Base-by-base conservation (phyloP, 768 basidiomycete species). In the Leccinum variicolor region DNA sequence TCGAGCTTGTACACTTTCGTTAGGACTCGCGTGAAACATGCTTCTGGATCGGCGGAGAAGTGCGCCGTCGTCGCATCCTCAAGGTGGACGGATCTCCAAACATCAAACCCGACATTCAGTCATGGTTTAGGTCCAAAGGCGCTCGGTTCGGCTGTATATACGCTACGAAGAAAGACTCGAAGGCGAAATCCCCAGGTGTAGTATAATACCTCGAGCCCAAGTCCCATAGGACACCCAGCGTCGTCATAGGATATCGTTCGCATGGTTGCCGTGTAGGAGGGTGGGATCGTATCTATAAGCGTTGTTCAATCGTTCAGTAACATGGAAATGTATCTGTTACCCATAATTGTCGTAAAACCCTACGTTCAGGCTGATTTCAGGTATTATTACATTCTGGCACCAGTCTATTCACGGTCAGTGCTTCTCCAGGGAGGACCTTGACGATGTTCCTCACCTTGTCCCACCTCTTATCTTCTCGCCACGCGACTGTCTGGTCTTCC, bases 61-160 rank as follows among this genome's bases (percentile, higher is more conserved):
- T 70, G 59, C 50, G 57, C 61, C 45, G 17, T 41, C 21, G 77
- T 90, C 25, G 58, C 65, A 29, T 76, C 78, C 67, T 91, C 58
- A 73, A 65, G 14, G 72, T 85, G 31, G 81, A 91, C 63, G 77
- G 76, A 17, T 91, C 89, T 68, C 76, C 76, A 1, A 66, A 71
- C 11, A 74, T 91, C 17, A 85, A 87, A 41, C 69, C 76, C 0
- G 76, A 77, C 4, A 75, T 80, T 68, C 62, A 87, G 14, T 89
- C 80, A 2, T 90, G 87, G 86, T 76, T 90, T 49, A 77, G 84
- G 55, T 67, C 74, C 10, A 76, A 78, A 34, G 80, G 90, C 0
- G 64, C 71, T 8, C 62, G 50, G 15, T 79, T 91, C 52, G 87
- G 82, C 59, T 90, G 86, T 64, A 65, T 84, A 21, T 89, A 85